Evolutionary conservation across 2,329 filamentous ascomycete genomes (phyloP).

Genomic region (Neocucurbitaria cava): DNA sequence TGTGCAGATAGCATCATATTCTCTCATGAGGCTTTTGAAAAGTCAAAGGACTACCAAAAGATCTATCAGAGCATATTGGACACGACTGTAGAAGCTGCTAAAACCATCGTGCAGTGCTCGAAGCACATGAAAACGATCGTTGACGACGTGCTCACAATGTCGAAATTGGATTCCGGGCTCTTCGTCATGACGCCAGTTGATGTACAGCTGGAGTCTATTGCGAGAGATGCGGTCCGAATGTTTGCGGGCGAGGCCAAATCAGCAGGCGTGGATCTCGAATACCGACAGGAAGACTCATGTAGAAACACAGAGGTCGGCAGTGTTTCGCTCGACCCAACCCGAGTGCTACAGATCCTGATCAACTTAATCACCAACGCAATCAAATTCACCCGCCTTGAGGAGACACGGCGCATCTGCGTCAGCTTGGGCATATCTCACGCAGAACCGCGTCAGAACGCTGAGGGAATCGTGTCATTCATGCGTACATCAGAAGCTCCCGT

Average conservation of each 20-base stretch:
- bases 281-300: slow-evolving; percentile 48
- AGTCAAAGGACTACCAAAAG: slow-evolving; percentile 9
- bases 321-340: slow-evolving; percentile 52
- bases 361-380: slow-evolving; percentile 54
- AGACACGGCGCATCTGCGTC: slow-evolving; percentile 46
- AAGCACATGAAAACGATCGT: slow-evolving; percentile 57
- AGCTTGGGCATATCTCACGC: slow-evolving; percentile 40
- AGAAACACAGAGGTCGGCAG: slow-evolving; percentile 40
- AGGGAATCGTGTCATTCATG: slow-evolving; percentile 26
- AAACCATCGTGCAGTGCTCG: slow-evolving; percentile 54
- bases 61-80: slow-evolving; percentile 23
- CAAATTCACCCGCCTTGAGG: slow-evolving; percentile 53
- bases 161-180: slow-evolving; percentile 53
- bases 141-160: slow-evolving; percentile 55
- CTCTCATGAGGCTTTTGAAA: slow-evolving; percentile 9
- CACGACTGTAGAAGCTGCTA: slow-evolving; percentile 42
- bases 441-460: slow-evolving; percentile 41
- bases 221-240: slow-evolving; percentile 47
- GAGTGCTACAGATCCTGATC: slow-evolving; percentile 50
- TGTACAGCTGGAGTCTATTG: slow-evolving; percentile 44
- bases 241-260: slow-evolving; percentile 45
- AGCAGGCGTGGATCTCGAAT: slow-evolving; percentile 34
- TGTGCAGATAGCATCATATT: slow-evolving; percentile 34
- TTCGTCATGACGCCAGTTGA: slow-evolving; percentile 51
- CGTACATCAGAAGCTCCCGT: slow-evolving; percentile 14